phyloP scores from a whole-genome alignment of 345 rosid species.

The Abelmoschus esculentus region DNA sequence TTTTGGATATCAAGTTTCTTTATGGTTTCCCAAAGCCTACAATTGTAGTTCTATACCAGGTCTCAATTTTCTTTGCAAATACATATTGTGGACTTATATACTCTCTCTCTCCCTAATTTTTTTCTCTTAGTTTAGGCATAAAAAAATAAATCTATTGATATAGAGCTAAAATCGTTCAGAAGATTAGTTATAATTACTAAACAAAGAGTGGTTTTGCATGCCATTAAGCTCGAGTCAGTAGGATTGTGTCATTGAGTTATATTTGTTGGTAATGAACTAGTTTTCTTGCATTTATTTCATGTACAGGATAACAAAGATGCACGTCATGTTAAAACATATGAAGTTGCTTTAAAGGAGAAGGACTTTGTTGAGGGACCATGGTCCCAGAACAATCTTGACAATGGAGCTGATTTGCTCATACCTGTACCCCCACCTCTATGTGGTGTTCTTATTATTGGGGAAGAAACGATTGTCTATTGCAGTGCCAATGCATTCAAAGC shows the following conservation, averaged over 20 bases:
- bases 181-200: background rate
- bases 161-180: background rate
- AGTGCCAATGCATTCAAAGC: conserved; percentile 83
- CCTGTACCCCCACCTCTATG: conserved; percentile 95
- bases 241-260: background rate
- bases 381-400: conserved; percentile 91
- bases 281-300: background rate
- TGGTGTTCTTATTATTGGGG: conserved; percentile 95
- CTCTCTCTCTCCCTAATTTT: too few relatives aligned
- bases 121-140: too few relatives aligned
- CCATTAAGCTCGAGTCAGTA: background rate
- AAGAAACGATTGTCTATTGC: conserved; percentile 63
- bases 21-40: conserved; percentile 85
- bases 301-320: conserved; percentile 94
- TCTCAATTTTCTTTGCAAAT: conserved; percentile 4
- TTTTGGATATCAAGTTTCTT: conserved; percentile 88
- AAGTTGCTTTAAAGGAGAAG: conserved; percentile 89
- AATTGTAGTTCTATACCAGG: conserved; percentile 90
- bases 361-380: conserved; percentile 96
- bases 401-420: conserved; percentile 85
- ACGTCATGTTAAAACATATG: conserved; percentile 90
- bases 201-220: background rate
- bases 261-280: background rate
- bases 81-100: background rate
- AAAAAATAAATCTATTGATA: background rate